Evolutionary conservation across 2,329 filamentous ascomycete species (phyloP).

Genomic region (Alternaria sp.): DNA sequence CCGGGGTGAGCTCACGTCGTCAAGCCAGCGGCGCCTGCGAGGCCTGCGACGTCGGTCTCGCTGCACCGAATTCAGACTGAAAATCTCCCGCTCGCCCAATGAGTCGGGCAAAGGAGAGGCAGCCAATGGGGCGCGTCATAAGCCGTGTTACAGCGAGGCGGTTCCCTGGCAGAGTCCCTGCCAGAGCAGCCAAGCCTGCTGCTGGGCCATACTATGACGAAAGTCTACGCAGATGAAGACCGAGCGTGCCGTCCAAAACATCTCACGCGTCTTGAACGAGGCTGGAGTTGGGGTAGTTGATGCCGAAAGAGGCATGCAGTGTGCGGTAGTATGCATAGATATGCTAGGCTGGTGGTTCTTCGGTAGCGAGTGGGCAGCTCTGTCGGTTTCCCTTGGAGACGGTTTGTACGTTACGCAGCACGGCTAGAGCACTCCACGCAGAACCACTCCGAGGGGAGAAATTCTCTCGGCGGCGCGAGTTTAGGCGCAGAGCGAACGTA

Average conservation of each 20-base stretch:
- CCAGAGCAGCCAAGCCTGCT: conserved; percentile 31
- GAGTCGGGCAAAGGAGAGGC: conserved; percentile 29
- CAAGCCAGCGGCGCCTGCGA: conserved; percentile 18
- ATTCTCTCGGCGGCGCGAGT: conserved; percentile 26
- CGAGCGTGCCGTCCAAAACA: conserved; percentile 1
- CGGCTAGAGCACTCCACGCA: conserved; percentile 12
- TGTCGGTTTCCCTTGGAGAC: conserved; percentile 39
- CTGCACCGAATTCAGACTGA: conserved; percentile 40
- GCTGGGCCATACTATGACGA: conserved; percentile 42
- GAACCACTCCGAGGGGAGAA: conserved; percentile 14
- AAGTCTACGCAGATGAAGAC: conserved; percentile 24
- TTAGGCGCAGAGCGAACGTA: conserved; percentile 35
- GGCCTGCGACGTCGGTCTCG: conserved; percentile 38
- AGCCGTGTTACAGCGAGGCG: conserved; percentile 27
- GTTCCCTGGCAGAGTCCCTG: conserved; percentile 37
- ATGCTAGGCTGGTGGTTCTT: neutral
- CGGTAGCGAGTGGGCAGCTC: conserved; percentile 21
- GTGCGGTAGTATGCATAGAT: neutral
- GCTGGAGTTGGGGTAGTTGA: conserved; percentile 14
- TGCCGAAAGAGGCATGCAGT: neutral
- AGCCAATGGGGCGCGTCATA: conserved; percentile 31
- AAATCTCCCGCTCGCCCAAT: conserved; percentile 43
- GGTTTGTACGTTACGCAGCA: conserved; percentile 32
- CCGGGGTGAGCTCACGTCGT: conserved; percentile 34
- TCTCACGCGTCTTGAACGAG: conserved; percentile 10